Conservation (phyloP, 768 basidiomycete genomes). For the Lactarius evosmus region DNA sequence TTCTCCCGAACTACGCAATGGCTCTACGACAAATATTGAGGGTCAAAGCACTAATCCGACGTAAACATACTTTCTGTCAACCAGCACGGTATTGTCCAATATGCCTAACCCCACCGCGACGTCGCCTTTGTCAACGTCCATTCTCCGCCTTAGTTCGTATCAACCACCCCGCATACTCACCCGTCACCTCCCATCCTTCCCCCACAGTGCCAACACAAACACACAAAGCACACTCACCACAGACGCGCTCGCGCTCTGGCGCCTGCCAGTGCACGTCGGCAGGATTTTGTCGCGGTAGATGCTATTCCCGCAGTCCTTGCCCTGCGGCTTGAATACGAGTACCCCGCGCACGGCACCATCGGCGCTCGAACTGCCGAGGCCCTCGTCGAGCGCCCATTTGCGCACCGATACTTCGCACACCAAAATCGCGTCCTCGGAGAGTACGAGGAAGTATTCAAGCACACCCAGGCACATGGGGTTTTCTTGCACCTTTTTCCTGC, state of each 20-base stretch:
- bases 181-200: constrained; percentile 42
- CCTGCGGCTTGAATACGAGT: constrained; percentile 91
- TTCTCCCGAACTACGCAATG: not conserved
- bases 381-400: constrained; percentile 73
- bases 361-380: constrained; percentile 42
- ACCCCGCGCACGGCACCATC: constrained; percentile 49
- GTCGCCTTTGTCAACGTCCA: constrained; percentile 91
- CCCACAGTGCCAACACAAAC: constrained; percentile 83
- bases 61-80: constrained; percentile 31
- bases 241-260: constrained; percentile 58
- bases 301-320: constrained; percentile 97
- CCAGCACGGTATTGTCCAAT: constrained; percentile 42
- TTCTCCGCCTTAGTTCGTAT: constrained; percentile 85
- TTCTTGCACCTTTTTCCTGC: constrained; percentile 94
- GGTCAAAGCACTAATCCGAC: not conserved
- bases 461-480: constrained; percentile 72
- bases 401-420: constrained; percentile 77
- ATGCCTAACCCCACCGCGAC: constrained; percentile 54
- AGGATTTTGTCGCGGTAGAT: constrained; percentile 85
- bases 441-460: constrained; percentile 66
- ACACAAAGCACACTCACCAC: constrained; percentile 89
- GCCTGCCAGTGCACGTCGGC: constrained; percentile 64
- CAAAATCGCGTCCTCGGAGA: constrained; percentile 45
- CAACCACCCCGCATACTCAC: constrained; percentile 76
- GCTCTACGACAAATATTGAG: not conserved